phyloP scores from a whole-genome alignment of 179 eudicot genomes.

The Spergularia azorica region DNA sequence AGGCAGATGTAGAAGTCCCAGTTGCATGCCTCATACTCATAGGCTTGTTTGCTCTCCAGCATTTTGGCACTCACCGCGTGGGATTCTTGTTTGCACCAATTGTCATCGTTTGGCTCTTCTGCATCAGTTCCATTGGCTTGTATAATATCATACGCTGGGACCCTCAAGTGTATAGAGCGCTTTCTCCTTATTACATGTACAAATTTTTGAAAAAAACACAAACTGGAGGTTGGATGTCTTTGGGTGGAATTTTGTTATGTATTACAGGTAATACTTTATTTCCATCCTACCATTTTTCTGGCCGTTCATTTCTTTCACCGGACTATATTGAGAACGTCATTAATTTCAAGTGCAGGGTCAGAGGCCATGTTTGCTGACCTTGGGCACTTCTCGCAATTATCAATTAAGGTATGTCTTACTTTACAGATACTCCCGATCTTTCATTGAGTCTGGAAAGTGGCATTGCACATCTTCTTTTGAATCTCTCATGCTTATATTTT shows the following conservation, averaged over 20 bases:
- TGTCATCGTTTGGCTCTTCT: conserved; percentile 76
- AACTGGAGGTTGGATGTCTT: conserved; percentile 83
- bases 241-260: conserved; percentile 79
- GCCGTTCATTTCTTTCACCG: neutral
- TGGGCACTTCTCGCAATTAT: conserved; percentile 89
- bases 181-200: conserved; percentile 85
- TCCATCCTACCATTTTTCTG: neutral
- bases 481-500: neutral
- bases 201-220: conserved; percentile 84
- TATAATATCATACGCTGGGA: conserved; percentile 87
- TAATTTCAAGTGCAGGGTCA: conserved; percentile 55
- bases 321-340: neutral
- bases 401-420: conserved; percentile 61
- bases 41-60: conserved; percentile 88
- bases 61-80: conserved; percentile 86
- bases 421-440: neutral
- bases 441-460: neutral
- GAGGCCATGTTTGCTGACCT: conserved; percentile 98
- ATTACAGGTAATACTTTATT: conserved; percentile 62
- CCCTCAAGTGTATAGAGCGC: conserved; percentile 80
- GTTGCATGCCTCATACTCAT: conserved; percentile 77
- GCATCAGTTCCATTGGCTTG: conserved; percentile 78
- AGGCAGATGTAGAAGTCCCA: conserved; percentile 90
- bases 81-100: conserved; percentile 94
- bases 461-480: neutral